A percentile compares a stretch with the other conserved stretches of the same genome.
phyloP scores from a whole-genome alignment of 2,329 filamentous ascomycete genomes.

The Cercospora berteroae region DNA sequence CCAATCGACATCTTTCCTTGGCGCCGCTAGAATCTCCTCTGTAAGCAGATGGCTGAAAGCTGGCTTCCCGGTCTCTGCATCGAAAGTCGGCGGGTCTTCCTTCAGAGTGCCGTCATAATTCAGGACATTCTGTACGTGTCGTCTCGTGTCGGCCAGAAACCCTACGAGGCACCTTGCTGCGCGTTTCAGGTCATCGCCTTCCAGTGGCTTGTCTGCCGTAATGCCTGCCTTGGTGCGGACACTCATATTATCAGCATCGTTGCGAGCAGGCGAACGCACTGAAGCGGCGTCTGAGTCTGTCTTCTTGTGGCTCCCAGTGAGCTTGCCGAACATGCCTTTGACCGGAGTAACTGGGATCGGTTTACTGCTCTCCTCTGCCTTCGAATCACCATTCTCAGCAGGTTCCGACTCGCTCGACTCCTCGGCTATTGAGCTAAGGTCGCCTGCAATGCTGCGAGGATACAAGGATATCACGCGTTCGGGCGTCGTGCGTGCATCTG shows the following conservation, averaged over 20 bases:
- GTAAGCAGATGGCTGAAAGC: constrained; percentile 45
- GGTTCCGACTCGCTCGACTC: constrained; percentile 43
- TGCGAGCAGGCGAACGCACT: constrained; percentile 58
- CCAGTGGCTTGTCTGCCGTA: constrained; percentile 55
- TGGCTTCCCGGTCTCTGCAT: constrained; percentile 45
- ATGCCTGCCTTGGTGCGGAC: constrained; percentile 47
- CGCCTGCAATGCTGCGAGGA: constrained; percentile 78
- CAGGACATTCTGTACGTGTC: constrained; percentile 60
- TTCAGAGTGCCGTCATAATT: constrained; percentile 59
- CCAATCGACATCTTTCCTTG: constrained; percentile 54
- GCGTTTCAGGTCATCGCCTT: constrained; percentile 78
- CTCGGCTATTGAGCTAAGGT: constrained; percentile 61
- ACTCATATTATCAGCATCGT: constrained; percentile 57
- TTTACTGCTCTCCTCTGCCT: constrained; percentile 33
- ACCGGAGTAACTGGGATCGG: constrained; percentile 36
- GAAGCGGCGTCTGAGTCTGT: constrained; percentile 54
- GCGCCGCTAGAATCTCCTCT: constrained; percentile 28
- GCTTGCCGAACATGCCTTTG: constrained; percentile 49
- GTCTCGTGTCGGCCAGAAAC: constrained; percentile 82
- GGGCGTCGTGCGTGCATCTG: constrained; percentile 83
- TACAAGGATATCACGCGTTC: constrained; percentile 84
- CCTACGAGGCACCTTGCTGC: constrained; percentile 81
- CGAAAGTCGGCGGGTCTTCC: constrained; percentile 49
- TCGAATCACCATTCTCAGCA: constrained; percentile 42
- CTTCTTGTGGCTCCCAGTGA: constrained; percentile 48